These are phyloP conservation scores for Dionaea muscipula DNA, from an alignment of 179 eudicot species.

Conservation along the genomic window DNA sequence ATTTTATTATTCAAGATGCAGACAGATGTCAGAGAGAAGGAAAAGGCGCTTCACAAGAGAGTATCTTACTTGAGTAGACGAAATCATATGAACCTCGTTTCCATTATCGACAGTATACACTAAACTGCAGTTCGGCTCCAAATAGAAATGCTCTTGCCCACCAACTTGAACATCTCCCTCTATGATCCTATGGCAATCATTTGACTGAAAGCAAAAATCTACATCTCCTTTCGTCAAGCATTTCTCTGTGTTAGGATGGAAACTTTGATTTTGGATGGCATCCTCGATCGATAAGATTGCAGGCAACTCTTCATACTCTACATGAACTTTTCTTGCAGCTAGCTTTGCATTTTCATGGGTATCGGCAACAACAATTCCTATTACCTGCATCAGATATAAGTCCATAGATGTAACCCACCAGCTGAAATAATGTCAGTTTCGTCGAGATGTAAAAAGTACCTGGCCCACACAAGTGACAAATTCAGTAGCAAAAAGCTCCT, in stretches of 20 bases:
- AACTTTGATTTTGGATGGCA: conserved; percentile 51
- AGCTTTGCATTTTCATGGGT: conserved; percentile 86
- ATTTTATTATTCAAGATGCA: too few species aligned
- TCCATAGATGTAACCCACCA: conserved; percentile 1
- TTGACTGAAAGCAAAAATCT: conserved; percentile 62
- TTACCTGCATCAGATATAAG: conserved; percentile 33
- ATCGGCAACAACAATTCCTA: conserved; percentile 93
- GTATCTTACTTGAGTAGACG: conserved; percentile 83
- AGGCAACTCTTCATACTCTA: conserved; percentile 82
- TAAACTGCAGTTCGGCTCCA: conserved; percentile 75
- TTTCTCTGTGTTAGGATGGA: conserved; percentile 68
- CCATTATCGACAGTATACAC: conserved; percentile 88
- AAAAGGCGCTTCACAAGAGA: not conserved
- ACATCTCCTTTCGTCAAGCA: conserved; percentile 65
- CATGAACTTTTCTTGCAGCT: conserved; percentile 66
- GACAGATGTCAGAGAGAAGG: too few species aligned
- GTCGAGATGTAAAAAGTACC: conserved; percentile 30
- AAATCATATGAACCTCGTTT: conserved; percentile 95
- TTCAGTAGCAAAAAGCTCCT: conserved; percentile 84
- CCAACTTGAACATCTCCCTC: conserved; percentile 90
- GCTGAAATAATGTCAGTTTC: not conserved
- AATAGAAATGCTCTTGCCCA: conserved; percentile 95
- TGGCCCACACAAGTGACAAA: conserved; percentile 96
- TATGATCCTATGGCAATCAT: conserved; percentile 70
- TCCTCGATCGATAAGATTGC: conserved; percentile 80